Evolutionary conservation across 129 eudicot genomes (phyloP).

Genomic region (Centella asiatica): DNA sequence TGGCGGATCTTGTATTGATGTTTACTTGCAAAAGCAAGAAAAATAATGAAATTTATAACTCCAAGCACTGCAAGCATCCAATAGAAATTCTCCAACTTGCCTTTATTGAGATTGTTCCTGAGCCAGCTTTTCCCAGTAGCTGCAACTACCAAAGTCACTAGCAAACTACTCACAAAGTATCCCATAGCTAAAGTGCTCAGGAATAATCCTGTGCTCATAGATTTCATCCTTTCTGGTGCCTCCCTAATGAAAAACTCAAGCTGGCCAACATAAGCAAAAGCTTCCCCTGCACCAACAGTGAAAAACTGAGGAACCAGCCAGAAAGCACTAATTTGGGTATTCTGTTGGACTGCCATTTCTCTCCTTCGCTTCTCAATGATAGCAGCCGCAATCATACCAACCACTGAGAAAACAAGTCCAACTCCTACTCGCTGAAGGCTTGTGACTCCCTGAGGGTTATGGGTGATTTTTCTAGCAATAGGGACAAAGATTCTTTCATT

Average conservation of each 20-base stretch:
- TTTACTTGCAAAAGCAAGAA: constrained; percentile 45
- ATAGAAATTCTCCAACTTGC: constrained; percentile 60
- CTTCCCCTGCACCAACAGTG: constrained; percentile 94
- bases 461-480: constrained; percentile 62
- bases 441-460: constrained; percentile 48
- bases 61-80: constrained; percentile 77
- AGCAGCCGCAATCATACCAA: constrained; percentile 75
- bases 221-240: constrained; percentile 96
- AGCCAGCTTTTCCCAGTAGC: constrained; percentile 63
- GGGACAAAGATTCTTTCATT: constrained; percentile 68
- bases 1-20: constrained; percentile 70
- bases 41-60: constrained; percentile 34
- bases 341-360: constrained; percentile 17
- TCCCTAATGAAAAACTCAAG: constrained; percentile 93
- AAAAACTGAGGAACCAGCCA: constrained; percentile 94
- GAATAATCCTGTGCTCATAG: constrained; percentile 93
- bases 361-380: constrained; percentile 58
- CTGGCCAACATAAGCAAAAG: constrained; percentile 94
- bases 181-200: constrained; percentile 84
- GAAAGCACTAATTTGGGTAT: constrained; percentile 46
- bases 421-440: constrained; percentile 79
- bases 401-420: constrained; percentile 59
- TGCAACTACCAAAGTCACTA: constrained; percentile 61
- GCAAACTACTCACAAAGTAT: constrained; percentile 69
- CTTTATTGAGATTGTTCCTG: constrained; percentile 51